Base-by-base conservation (phyloP, 805 yeast species). In the Ogataea thermomethanolica region DNA sequence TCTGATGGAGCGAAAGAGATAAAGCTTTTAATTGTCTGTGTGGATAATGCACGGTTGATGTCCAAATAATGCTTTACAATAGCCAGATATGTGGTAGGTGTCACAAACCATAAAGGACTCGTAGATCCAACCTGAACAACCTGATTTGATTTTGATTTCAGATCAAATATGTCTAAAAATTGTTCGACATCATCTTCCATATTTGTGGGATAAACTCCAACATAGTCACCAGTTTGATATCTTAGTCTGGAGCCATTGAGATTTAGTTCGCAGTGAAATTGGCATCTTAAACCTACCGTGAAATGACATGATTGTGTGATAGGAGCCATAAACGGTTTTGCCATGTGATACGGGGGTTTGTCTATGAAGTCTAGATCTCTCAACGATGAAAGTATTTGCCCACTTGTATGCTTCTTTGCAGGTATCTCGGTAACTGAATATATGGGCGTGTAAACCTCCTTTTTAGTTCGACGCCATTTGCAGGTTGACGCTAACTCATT, bases 161-260 rank as follows among this genome's bases (percentile, higher is more conserved):
- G 67, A 15, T 76, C 80, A 46, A 89, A 76, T 2, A 82, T 78
- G 33, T 66, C 50, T 39, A 83, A 63, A 55, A 90, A 84, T 30
- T 70, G 63, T 8, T 70, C 70, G 23, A 89, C 81, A 50, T 84
- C 80, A 53, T 74, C 81, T 48, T 73, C 64, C 4, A 86, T 65
- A 64, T 91, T 91, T 15, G 85, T 81, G 22, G 96, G 88, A 85
- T 95, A 84, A 35, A 91, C 68, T 12, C 95, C 97, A 41, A 91
- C 66, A 65, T 91, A 97, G 61, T 91, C 98, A 58, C 98, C 98
- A 3, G 97, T 87, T 33, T 86, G 69, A 62, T 90, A 91, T 50
- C 79, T 78, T 55, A 91, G 68, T 52, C 79, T 79, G 4, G 89
- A 74, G 13, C 69, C 75, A 1, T 81, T 66, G 13, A 85, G 64